phyloP scores from a whole-genome alignment of 305 asterid genomes.

The Euphrasia arctica region DNA sequence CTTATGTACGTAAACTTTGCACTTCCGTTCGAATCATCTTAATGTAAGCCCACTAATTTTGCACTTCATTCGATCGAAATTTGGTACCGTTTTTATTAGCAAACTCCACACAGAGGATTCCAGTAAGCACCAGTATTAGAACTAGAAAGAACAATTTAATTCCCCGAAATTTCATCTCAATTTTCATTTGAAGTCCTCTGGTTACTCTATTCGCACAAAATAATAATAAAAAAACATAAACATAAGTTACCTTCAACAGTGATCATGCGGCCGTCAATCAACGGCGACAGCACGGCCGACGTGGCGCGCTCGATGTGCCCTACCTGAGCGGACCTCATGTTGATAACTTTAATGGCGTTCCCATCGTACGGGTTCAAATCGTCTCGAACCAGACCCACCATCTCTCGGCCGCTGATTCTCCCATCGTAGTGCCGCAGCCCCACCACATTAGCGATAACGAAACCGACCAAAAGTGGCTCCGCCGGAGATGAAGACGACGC shows the following conservation, averaged over 20 bases:
- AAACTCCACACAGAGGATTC: not conserved
- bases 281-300: conserved; percentile 67
- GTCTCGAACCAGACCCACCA: conserved; percentile 74
- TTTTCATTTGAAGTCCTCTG: not conserved
- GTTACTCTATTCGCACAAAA: too few relatives aligned
- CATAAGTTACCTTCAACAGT: conserved; percentile 49
- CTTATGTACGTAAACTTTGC: not conserved
- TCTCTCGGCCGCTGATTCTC: conserved; percentile 63
- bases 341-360: conserved; percentile 75
- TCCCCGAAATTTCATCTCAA: not conserved
- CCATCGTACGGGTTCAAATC: conserved; percentile 56
- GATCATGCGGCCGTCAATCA: conserved; percentile 50
- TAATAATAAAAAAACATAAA: not conserved
- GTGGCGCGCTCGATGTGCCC: conserved; percentile 67
- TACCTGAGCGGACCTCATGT: conserved; percentile 60
- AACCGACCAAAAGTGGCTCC: conserved; percentile 58
- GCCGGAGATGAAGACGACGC: conserved; percentile 18
- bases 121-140: not conserved
- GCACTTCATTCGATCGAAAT: too few relatives aligned
- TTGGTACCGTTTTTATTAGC: too few relatives aligned
- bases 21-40: not conserved
- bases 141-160: not conserved
- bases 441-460: conserved; percentile 66
- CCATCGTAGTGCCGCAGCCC: conserved; percentile 70
- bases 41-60: too few relatives aligned